Evolutionary conservation across 495 filamentous ascomycete species (phyloP).

Genomic region (Penicillium silybi): DNA sequence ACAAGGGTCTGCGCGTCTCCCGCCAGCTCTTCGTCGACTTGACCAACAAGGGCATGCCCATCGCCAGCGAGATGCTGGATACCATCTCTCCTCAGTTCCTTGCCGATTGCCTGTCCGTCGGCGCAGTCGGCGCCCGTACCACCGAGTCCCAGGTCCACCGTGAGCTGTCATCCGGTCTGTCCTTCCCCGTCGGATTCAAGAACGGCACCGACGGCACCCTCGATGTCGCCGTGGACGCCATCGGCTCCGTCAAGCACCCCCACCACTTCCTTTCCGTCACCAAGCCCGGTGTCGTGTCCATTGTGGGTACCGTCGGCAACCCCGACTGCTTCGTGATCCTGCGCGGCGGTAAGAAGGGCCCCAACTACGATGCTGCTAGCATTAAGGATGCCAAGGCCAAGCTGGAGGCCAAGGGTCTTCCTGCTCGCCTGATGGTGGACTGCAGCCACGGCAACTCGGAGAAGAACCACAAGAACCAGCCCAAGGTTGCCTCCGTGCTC

Average conservation of each 20-base stretch:
- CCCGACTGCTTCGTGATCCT: constrained; percentile 98
- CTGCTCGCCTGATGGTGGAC: constrained; percentile 88
- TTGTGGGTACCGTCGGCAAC: constrained; percentile 92
- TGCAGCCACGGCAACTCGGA: constrained; percentile 95
- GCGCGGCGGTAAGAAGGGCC: constrained; percentile 86
- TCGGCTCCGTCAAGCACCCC: constrained; percentile 85
- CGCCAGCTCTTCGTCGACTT: constrained; percentile 93
- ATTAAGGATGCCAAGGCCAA: constrained; percentile 72
- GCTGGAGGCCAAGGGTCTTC: constrained; percentile 60
- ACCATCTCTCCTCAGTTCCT: constrained; percentile 98
- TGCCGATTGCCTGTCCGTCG: constrained; percentile 87
- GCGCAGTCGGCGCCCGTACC: constrained; percentile 91
- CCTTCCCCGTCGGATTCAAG: constrained; percentile 99
- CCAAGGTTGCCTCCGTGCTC: constrained; percentile 80
- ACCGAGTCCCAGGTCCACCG: constrained; percentile 95
- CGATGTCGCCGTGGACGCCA: constrained; percentile 91
- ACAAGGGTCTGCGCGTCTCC: constrained; percentile 86
- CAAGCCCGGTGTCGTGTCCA: constrained; percentile 93
- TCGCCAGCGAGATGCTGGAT: constrained; percentile 97
- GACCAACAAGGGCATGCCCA: constrained; percentile 92
- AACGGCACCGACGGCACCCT: constrained; percentile 95
- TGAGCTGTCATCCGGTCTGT: constrained; percentile 88
- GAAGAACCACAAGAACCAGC: constrained; percentile 97
- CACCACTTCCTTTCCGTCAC: constrained; percentile 99
- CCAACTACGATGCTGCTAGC: constrained; percentile 87